These are phyloP conservation scores for Ophiostoma sp. DNA, from an alignment of 2,329 filamentous ascomycete genomes.

Conservation along the genomic window DNA sequence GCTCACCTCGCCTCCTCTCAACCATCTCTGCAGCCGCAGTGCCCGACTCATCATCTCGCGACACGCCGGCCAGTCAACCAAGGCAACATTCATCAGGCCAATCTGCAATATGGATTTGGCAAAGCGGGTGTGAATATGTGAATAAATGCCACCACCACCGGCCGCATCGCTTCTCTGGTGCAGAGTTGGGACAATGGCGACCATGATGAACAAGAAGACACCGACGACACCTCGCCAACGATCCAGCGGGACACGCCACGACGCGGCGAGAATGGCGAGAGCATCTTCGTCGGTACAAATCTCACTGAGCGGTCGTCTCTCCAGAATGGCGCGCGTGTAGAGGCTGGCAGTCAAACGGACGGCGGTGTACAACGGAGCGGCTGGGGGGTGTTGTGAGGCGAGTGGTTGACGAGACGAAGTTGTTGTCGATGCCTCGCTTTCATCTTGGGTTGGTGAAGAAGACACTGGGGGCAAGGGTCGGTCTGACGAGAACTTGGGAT, in stretches of 20 bases:
- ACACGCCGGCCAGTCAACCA: slow-evolving; percentile 26
- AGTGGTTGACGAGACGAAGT: not conserved
- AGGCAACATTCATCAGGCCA: slow-evolving; percentile 26
- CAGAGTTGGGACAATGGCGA: slow-evolving; percentile 44
- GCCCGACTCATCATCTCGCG: slow-evolving; percentile 20
- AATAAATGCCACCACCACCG: not conserved
- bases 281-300: slow-evolving; percentile 44
- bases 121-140: slow-evolving; percentile 25
- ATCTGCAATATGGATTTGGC: slow-evolving; percentile 26
- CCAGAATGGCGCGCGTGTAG: slow-evolving; percentile 48
- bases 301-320: slow-evolving; percentile 42
- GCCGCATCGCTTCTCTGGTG: slow-evolving; percentile 16
- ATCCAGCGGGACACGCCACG: slow-evolving; percentile 45
- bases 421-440: not conserved
- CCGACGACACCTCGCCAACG: slow-evolving; percentile 47
- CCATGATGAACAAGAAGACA: slow-evolving; percentile 46
- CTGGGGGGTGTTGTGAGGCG: not conserved
- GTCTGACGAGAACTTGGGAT: slow-evolving; percentile 26
- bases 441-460: not conserved
- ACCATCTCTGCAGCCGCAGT: slow-evolving; percentile 26
- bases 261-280: slow-evolving; percentile 42
- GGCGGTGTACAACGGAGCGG: slow-evolving; percentile 49
- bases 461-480: not conserved
- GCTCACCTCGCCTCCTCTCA: not conserved
- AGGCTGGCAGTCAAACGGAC: slow-evolving; percentile 49